Percentiles rank a stretch among this genome's conserved stretches.
Evolutionary conservation across 805 yeast genomes (phyloP).

Genomic region (Saccharomycopsis fibuligera): DNA sequence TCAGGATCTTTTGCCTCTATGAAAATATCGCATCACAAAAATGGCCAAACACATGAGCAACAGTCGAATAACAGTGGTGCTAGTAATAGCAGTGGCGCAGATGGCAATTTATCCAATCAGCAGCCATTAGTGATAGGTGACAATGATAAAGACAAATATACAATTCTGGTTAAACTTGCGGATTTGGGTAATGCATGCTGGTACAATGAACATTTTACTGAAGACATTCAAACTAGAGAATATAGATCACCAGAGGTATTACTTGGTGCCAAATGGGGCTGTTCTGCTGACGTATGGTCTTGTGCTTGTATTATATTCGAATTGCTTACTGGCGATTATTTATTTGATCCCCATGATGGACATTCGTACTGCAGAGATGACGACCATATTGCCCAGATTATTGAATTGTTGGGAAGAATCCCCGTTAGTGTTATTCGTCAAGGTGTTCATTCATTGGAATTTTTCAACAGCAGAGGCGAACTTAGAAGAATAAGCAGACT

Average conservation of each 20-base stretch:
- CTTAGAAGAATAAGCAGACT: conserved; percentile 72
- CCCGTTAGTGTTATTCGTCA: conserved; percentile 43
- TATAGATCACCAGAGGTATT: conserved; percentile 62
- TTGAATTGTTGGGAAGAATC: conserved; percentile 41
- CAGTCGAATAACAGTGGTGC: neutral
- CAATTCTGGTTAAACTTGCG: conserved; percentile 46
- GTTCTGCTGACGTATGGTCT: conserved; percentile 58
- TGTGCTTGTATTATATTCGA: conserved; percentile 54
- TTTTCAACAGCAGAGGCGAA: conserved; percentile 63
- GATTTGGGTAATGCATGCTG: conserved; percentile 70
- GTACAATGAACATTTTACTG: conserved; percentile 55
- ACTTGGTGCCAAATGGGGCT: conserved; percentile 55
- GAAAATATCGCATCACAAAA: neutral
- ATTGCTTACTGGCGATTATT: conserved; percentile 52
- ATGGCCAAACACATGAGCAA: neutral
- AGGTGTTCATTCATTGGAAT: conserved; percentile 55
- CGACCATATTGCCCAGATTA: conserved; percentile 57
- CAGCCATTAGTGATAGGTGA: conserved; percentile 2
- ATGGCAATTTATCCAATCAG: neutral
- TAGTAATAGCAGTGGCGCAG: neutral
- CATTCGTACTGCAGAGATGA: conserved; percentile 44
- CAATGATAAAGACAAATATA: conserved; percentile 1
- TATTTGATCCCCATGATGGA: conserved; percentile 55
- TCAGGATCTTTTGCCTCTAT: conserved; percentile 17
- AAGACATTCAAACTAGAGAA: conserved; percentile 64